These are phyloP conservation scores for Backusella tarrabulga DNA, from an alignment of 192 early-diverging fungal genomes.

Conservation along the genomic window DNA sequence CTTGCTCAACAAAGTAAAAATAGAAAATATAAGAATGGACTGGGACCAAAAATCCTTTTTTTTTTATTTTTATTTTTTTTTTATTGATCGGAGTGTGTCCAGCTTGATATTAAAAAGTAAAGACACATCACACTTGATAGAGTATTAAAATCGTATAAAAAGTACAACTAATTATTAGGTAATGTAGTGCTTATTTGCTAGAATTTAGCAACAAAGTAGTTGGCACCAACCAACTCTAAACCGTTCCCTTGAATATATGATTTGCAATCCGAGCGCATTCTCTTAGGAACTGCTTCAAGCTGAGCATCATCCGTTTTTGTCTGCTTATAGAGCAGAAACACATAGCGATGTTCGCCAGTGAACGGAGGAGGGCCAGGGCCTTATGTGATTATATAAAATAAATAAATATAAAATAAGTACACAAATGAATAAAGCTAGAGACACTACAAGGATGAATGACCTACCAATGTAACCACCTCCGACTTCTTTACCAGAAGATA, in stretches of 20 bases:
- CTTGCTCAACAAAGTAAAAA: neutral
- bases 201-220: neutral
- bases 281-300: neutral
- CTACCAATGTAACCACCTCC: constrained; percentile 38
- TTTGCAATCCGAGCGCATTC: neutral
- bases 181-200: neutral
- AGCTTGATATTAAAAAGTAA: too few species aligned
- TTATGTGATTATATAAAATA: too few species aligned
- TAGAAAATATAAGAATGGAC: neutral
- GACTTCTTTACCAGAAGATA: constrained; percentile 6
- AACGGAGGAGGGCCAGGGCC: constrained; percentile 48
- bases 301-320: constrained; percentile 14
- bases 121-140: too few species aligned
- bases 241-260: neutral
- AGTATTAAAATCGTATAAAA: too few species aligned
- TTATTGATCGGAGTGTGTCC: too few species aligned
- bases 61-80: too few species aligned
- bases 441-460: too few species aligned
- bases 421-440: too few species aligned
- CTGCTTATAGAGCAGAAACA: constrained; percentile 59
- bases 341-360: constrained; percentile 56
- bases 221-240: neutral
- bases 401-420: too few species aligned
- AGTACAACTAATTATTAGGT: too few species aligned
- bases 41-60: too few species aligned